Evolutionary conservation across 2,329 filamentous ascomycete species (phyloP), one percentile per base, ranked within the genome.

Genomic region (Curvularia eragrostidis): DNA sequence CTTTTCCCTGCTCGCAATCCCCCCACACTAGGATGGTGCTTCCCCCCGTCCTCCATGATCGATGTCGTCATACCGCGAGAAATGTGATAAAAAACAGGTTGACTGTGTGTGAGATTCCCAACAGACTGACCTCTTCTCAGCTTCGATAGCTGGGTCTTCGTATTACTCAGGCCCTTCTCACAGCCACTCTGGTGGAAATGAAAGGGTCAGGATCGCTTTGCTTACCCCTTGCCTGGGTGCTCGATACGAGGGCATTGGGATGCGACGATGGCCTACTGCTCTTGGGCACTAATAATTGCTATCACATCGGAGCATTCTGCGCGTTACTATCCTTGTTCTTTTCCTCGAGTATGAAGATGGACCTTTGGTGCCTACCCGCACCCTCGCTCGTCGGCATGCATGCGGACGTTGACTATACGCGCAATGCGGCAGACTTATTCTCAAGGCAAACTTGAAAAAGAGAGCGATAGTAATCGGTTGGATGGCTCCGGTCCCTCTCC

Each of bases 21-120:
- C 55, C 51, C 52, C 58, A 54, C 58, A 42, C 49, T 56, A 59
- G 46, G 19, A 42, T 30, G 32, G 39, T 32, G 34, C 43, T 26
- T 26, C 32, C 23, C 36, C 26, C 28, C 36, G 32, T 50, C 32
- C 18, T 53, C 21, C 32, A 46, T 24, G 46, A 41, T 24, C 28
- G 50, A 21, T 47, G 42, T 46, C 49, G 50, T 44, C 52, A 55
- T 55, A 42, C 34, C 34, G 38, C 24, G 46, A 46, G 32, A 24
- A 39, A 49, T 49, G 28, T 21, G 32, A 26, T 56, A 5, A 13
- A 47, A 39, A 43, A 24, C 23, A 24, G 41, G 12, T 26, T 26
- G 13, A 43, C 21, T 26, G n/a, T n/a, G n/a, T n/a, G n/a, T n/a
- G 43, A 43, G n/a, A 38, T 30, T 30, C 24, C 42, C 44, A 36